Evolutionary conservation across 2,329 filamentous ascomycete genomes (phyloP), one percentile per base, ranked within the genome.

Genomic region (Ploettnerulaceae sp.): DNA sequence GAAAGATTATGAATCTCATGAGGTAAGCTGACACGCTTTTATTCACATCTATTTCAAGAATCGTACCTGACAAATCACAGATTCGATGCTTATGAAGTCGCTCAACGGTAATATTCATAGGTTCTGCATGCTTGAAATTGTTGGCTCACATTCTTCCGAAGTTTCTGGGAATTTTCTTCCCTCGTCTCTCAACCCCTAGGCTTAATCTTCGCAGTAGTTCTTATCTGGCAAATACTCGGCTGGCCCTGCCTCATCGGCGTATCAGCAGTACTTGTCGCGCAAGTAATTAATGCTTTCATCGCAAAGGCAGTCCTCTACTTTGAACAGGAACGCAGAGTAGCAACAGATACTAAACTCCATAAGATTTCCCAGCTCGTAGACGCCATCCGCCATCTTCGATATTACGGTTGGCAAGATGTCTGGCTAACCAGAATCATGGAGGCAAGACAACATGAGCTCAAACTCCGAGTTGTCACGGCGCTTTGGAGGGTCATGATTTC

Each of bases 1-100:
- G 89, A 6, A 95, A 95, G 61, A 93, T 95, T 41, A 76, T 95
- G 51, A 95, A 95, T 58, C 67, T 95, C 2, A 86, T 95, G 72
- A 82, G 88, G 38, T 81, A 77, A 36, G 54, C 45, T 33, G 7
- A n/a, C 7, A 3, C 7, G 7, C 4, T 5, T 14, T 5, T 7
- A 18, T 1, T 20, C 7, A n/a, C n/a, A n/a, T n/a, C n/a, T 2
- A 20, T 1, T 12, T 14, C 14, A 8, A 18, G 14, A 5, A 28
- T 37, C 34, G n/a, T n/a, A n/a, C n/a, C 48, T 59, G 22, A 53
- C 6, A 25, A 9, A 6, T 25, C 29, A 9, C 32, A 62, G 59
- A 7, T 59, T 60, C 48, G 87, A 93, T 62, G 86, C 85, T 0
- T 93, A 91, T 60, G 85, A 90, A 61, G 79, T 91, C 29, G 78